Percentiles rank a stretch among this genome's conserved stretches.
Conservation (phyloP, 768 basidiomycete species). For the Imleria badia region DNA sequence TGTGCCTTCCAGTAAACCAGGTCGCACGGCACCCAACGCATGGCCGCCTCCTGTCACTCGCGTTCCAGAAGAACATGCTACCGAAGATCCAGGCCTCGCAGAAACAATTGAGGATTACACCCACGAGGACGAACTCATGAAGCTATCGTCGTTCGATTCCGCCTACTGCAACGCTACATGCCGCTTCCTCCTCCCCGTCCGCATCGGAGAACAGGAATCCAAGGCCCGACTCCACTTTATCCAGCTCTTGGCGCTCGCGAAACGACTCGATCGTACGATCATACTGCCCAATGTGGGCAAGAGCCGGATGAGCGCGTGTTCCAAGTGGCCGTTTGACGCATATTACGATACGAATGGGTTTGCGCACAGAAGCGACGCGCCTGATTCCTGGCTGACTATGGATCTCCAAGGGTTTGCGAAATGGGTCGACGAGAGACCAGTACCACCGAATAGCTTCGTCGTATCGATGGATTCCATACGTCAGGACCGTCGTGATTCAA, state of each 20-base stretch:
- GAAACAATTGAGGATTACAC: neutral
- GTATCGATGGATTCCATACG: conserved; percentile 33
- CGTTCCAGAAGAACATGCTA: conserved; percentile 28
- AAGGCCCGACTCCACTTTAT: conserved; percentile 56
- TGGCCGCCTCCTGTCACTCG: conserved; percentile 38
- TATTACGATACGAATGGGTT: conserved; percentile 46
- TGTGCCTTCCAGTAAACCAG: neutral
- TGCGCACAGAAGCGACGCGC: neutral
- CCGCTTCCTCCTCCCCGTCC: conserved; percentile 49
- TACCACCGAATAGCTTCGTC: conserved; percentile 34
- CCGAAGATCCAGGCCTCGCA: neutral
- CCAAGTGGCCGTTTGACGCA: conserved; percentile 43
- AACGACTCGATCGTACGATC: conserved; percentile 50
- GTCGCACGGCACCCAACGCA: neutral
- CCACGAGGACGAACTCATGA: neutral
- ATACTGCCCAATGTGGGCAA: conserved; percentile 62
- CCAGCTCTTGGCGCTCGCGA: conserved; percentile 51
- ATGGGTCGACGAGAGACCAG: conserved; percentile 35
- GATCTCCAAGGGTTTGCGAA: conserved; percentile 38
- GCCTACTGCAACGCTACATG: conserved; percentile 33
- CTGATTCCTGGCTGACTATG: conserved; percentile 24
- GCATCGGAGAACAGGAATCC: conserved; percentile 57
- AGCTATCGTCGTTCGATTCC: conserved; percentile 14
- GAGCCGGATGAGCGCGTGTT: conserved; percentile 53
- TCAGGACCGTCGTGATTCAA: conserved; percentile 5